Percentiles rank a stretch among this genome's conserved stretches.
Evolutionary conservation across 768 basidiomycete genomes (phyloP).

Genomic region (Rhodotorula kratochvilovae): DNA sequence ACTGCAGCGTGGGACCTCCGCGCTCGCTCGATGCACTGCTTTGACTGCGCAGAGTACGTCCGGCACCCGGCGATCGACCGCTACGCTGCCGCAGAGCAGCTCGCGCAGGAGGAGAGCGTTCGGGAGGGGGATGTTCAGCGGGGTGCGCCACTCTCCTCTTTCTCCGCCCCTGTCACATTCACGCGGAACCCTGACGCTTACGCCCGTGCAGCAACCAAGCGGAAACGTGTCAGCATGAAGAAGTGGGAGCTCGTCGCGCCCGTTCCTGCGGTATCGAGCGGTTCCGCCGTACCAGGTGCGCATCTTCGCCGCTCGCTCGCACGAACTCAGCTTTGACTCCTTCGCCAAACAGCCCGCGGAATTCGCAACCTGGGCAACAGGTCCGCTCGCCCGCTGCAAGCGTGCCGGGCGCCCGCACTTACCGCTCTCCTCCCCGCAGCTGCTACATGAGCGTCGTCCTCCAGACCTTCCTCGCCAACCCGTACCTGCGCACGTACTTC

Average conservation of each 20-base stretch:
- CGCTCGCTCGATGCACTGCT: neutral
- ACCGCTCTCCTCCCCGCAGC: slow-evolving; percentile 55
- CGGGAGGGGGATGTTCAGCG: neutral
- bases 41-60: slow-evolving; percentile 13
- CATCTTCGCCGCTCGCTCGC: too few relatives aligned
- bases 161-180: neutral
- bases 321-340: too few relatives aligned
- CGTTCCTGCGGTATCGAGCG: neutral
- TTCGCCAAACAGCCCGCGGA: slow-evolving; percentile 15
- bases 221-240: slow-evolving; percentile 9
- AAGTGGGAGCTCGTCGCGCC: neutral
- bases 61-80: slow-evolving; percentile 4
- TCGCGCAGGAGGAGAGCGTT: neutral
- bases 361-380: slow-evolving; percentile 38
- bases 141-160: neutral
- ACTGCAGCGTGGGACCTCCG: slow-evolving; percentile 26
- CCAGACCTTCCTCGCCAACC: slow-evolving; percentile 84
- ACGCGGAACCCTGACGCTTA: too few relatives aligned
- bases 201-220: slow-evolving; percentile 2
- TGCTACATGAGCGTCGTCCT: slow-evolving; percentile 91
- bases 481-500: slow-evolving; percentile 80
- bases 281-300: slow-evolving; percentile 10
- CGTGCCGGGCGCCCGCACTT: slow-evolving; percentile 41
- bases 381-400: slow-evolving; percentile 57
- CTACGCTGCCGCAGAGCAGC: neutral